These are phyloP conservation scores for Boletus sp. DNA, from an alignment of 1,284 basidiomycete genomes.

Conservation along the genomic window DNA sequence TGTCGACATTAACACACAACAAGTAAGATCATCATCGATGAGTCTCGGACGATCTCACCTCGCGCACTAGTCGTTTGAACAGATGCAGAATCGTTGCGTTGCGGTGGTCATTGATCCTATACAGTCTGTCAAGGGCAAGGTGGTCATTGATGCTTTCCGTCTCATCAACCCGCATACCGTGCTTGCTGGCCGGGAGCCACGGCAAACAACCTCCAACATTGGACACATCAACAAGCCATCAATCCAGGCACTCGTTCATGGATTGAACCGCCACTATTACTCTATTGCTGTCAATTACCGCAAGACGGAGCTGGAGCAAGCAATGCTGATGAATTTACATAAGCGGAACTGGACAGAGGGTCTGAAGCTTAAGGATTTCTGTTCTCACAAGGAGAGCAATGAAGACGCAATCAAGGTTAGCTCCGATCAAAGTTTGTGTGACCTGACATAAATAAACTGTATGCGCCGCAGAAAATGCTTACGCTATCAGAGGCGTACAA, in stretches of 20 bases:
- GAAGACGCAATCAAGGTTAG: conserved; percentile 89
- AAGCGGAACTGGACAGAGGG: conserved; percentile 98
- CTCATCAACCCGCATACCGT: conserved; percentile 87
- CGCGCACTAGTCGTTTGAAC: conserved; percentile 84
- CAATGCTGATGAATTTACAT: conserved; percentile 98
- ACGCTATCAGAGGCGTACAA: conserved; percentile 88
- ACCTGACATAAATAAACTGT: conserved; percentile 13
- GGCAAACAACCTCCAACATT: conserved; percentile 97
- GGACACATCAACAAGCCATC: conserved; percentile 98
- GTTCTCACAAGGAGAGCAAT: conserved; percentile 79
- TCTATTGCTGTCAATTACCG: conserved; percentile 95
- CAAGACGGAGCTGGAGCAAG: conserved; percentile 94
- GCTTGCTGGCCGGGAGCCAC: conserved; percentile 87
- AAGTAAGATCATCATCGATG: conserved; percentile 48
- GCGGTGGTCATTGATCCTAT: conserved; percentile 99
- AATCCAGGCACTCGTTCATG: conserved; percentile 95
- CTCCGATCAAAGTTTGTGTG: conserved; percentile 8
- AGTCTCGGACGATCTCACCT: conserved; percentile 9
- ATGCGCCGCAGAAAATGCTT: conserved; percentile 75
- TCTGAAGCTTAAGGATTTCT: conserved; percentile 85
- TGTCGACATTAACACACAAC: conserved; percentile 99
- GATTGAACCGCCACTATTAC: conserved; percentile 95
- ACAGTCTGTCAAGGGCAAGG: conserved; percentile 97
- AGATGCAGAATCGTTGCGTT: conserved; percentile 90
- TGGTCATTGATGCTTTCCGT: conserved; percentile 99